Evolutionary conservation across 2,329 filamentous ascomycete genomes (phyloP), one percentile per base, ranked within the genome.

Genomic region (Capronia americana): DNA sequence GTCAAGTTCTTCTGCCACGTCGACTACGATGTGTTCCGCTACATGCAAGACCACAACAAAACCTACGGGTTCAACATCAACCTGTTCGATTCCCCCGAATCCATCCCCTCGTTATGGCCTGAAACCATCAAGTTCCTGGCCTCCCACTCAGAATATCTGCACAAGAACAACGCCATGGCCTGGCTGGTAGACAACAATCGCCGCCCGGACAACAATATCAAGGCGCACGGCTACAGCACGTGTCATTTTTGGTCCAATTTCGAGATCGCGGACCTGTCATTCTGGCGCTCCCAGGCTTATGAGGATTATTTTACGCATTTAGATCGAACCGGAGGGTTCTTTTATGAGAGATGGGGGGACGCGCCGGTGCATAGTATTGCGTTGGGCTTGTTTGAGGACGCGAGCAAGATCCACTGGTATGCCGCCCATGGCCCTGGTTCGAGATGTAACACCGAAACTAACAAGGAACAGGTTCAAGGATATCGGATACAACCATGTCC

Each of bases 181-280:
- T 99, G 94, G 94, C 79, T 99, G 68, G 91, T 89, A 1, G 95
- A 99, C 77, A 87, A 86, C 68, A 79, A 84, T 63, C 86, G 89
- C 56, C 87, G 95, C 57, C 93, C 94, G 0, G 87, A 92, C 14
- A 91, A 96, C 78, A 92, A 92, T 75, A 77, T 84, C 61, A 87
- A 89, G 69, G 94, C 94, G 6, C 91, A 96, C 74, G 95, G 95
- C 38, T 99, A 97, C 83, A 96, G 92, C 38, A 98, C 95, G 2
- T 99, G 95, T 78, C 95, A 99, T 79, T 99, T 99, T 84, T 99
- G 95, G 95, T 95, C 90, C 74, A 99, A 99, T 79, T 99, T 99
- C 74, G 95, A 99, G 80, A 94, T 99, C 73, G 94, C 87, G 55
- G 92, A 97, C 78, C 87, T 99, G 86, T 87, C 87, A 69, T 97